Base-by-base conservation (phyloP, 2,329 filamentous ascomycete genomes). In the Sclerotinia subarctica region DNA sequence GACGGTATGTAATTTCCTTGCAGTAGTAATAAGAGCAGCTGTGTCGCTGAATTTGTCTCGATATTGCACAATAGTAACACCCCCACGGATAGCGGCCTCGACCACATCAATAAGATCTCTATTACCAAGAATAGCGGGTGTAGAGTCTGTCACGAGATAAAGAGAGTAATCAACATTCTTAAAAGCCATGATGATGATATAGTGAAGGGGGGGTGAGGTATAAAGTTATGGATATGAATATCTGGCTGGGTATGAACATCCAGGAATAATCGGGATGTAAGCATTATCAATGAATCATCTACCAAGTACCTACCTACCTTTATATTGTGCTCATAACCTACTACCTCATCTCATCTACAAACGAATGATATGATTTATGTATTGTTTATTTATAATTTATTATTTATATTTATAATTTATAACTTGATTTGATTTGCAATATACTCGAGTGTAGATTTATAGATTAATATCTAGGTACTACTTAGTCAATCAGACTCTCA, bases 141-240 rank as follows among this genome's bases (percentile, higher is more conserved):
- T 96, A 63, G 93, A 95, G 83, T 97, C 94, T 6, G 94, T 97
- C 73, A 97, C 94, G 68, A 97, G 85, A 78, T 97, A 97, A 51
- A 97, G 82, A 60, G 90, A 89, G 78, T 96, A 94, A 79, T 96
- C 88, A 58, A 90, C 82, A 26, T 80, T 76, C 77, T 78, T 71
- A 69, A 81, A 74, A 67, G 74, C 68, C 76, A 79, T 81, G 17
- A 38, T 6, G 8, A 35, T 69, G 68, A 64, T 70, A 62, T 62
- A 63, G 26, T 13, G 19, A n/a, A 47, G 58, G 24, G 19, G 29
- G 42, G 5, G 11, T n/a, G 5, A n/a, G 44, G 15, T n/a, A 11
- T 19, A 17, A 49, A 19, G 19, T n/a, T 15, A 15, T 29, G 29
- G n/a, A 15, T 35, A 13, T 21, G 26, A 21, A 35, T 35, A 21